A percentile compares a stretch with the other conserved stretches of the same genome.
Conservation (phyloP, 83 land plant genomes). For the Picea mariana region DNA sequence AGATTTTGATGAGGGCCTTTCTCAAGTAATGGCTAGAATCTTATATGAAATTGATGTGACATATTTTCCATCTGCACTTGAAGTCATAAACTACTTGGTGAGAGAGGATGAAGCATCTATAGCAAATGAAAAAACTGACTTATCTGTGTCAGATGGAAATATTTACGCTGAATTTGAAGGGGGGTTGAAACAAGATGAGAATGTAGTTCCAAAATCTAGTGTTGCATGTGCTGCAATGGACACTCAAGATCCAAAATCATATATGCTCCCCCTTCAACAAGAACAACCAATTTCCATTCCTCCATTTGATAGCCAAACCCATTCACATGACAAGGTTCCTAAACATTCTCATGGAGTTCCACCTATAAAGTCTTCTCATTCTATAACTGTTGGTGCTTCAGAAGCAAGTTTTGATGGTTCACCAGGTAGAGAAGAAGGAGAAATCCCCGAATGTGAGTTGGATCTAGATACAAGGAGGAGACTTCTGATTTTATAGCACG, state of each 20-base stretch:
- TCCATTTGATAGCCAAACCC: background rate
- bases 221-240: background rate
- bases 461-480: constrained; percentile 92
- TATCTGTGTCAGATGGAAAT: constrained; percentile 44
- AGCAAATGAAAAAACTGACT: constrained; percentile 48
- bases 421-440: constrained; percentile 95
- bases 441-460: constrained; percentile 96
- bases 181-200: constrained; percentile 35
- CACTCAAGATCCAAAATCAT: background rate
- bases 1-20: too few species aligned
- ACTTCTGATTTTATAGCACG: constrained; percentile 93
- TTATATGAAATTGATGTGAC: background rate
- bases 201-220: background rate
- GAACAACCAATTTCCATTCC: background rate
- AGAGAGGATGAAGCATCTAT: constrained; percentile 61
- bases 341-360: constrained; percentile 5
- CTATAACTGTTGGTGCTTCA: constrained; percentile 8
- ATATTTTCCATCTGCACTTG: constrained; percentile 74
- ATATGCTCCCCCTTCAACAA: background rate
- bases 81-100: constrained; percentile 77
- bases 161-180: constrained; percentile 58
- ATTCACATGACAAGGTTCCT: background rate
- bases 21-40: too few species aligned
- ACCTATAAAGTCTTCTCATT: background rate
- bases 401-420: constrained; percentile 66